Evolutionary conservation across 305 asterid genomes (phyloP).

Genomic region (Fraxinus latifolia): DNA sequence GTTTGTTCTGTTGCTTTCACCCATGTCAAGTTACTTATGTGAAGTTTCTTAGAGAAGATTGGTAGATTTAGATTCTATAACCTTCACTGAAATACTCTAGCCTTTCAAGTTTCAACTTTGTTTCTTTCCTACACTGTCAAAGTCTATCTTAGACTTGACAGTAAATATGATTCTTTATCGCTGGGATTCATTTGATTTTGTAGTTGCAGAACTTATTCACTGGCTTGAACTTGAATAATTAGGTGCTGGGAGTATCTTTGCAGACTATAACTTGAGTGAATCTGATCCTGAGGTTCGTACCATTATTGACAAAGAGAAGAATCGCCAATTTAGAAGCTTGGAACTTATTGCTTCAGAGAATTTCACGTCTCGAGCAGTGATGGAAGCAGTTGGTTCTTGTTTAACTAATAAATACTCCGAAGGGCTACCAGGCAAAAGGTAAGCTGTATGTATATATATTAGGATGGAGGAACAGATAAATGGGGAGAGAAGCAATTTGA

Average conservation of each 20-base stretch:
- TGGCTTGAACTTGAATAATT: slow-evolving; percentile 22
- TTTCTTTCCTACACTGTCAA: not conserved
- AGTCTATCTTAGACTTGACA: not conserved
- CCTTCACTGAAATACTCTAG: not conserved
- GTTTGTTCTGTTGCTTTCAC: not conserved
- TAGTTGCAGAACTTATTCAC: not conserved
- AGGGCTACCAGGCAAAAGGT: slow-evolving; percentile 97
- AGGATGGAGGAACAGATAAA: not conserved
- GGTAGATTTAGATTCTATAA: not conserved
- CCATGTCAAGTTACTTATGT: not conserved
- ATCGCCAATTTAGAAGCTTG: slow-evolving; percentile 83
- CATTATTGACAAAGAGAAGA: slow-evolving; percentile 65
- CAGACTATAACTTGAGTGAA: slow-evolving; percentile 54
- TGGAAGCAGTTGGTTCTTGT: slow-evolving; percentile 99
- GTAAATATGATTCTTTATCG: not conserved
- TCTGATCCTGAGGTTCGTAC: slow-evolving; percentile 72
- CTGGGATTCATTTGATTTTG: slow-evolving; percentile 1
- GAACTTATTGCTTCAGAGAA: slow-evolving; percentile 96
- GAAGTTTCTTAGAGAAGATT: not conserved
- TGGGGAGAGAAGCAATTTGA: not conserved
- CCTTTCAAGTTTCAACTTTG: not conserved
- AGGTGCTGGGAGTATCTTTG: slow-evolving; percentile 59
- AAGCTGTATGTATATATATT: not conserved
- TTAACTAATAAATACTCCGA: slow-evolving; percentile 93
- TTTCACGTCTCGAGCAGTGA: slow-evolving; percentile 94